Conservation (phyloP, 2,329 filamentous ascomycete genomes). For the Curvularia verruculosa region DNA sequence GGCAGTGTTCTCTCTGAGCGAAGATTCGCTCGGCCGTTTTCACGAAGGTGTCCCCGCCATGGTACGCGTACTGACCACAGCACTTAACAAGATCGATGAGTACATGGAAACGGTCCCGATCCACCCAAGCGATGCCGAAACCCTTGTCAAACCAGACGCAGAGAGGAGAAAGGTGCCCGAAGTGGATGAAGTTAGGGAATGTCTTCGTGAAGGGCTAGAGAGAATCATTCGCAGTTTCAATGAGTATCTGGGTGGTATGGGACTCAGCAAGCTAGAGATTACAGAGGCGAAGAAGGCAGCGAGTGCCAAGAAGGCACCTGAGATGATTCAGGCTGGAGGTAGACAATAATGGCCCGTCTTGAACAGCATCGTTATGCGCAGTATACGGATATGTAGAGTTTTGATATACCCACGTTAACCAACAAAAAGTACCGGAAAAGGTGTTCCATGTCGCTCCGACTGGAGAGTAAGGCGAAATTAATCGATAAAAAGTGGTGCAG, state of each 20-base stretch:
- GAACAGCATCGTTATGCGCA: not conserved
- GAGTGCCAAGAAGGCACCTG: slow-evolving; percentile 22
- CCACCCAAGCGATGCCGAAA: slow-evolving; percentile 81
- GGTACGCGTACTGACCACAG: slow-evolving; percentile 72
- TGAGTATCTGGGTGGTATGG: slow-evolving; percentile 72
- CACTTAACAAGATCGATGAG: slow-evolving; percentile 71
- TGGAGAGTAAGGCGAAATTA: not conserved
- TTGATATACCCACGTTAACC: slow-evolving; percentile 1
- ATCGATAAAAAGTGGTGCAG: not conserved
- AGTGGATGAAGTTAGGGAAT: slow-evolving; percentile 71
- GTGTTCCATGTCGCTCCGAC: not conserved
- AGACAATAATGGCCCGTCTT: not conserved
- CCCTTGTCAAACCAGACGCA: slow-evolving; percentile 54
- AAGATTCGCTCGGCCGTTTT: slow-evolving; percentile 87
- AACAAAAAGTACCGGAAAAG: not conserved
- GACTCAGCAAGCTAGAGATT: slow-evolving; percentile 73
- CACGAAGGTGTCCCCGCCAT: slow-evolving; percentile 78
- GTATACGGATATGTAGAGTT: slow-evolving; percentile 4
- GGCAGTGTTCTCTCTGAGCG: slow-evolving; percentile 73
- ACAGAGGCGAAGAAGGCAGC: slow-evolving; percentile 59
- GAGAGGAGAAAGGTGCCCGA: slow-evolving; percentile 59
- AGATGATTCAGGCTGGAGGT: slow-evolving; percentile 29
- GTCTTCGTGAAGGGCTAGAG: slow-evolving; percentile 68
- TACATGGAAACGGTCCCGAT: slow-evolving; percentile 66
- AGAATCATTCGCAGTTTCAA: slow-evolving; percentile 75